Evolutionary conservation across 257 asterid genomes (phyloP).

Genomic region (Rehmannia glutinosa): DNA sequence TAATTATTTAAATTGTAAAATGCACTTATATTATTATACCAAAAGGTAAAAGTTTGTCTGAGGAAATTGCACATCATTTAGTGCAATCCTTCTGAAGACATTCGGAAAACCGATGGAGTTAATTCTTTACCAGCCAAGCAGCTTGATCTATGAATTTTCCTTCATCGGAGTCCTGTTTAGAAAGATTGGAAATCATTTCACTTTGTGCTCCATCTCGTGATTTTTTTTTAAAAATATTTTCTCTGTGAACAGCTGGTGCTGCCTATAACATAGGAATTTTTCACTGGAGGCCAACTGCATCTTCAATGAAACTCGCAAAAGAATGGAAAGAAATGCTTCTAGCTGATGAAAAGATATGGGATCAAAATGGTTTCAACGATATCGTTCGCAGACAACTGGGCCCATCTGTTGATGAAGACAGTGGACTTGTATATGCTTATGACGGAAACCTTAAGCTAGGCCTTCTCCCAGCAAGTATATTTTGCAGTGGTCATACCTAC

Average conservation of each 20-base stretch:
- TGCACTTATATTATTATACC: neutral
- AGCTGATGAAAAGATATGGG: slow-evolving; percentile 88
- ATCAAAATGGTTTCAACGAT: slow-evolving; percentile 95
- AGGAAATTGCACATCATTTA: neutral
- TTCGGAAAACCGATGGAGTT: neutral
- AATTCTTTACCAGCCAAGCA: slow-evolving; percentile 1
- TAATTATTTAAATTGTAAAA: neutral
- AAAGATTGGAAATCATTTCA: slow-evolving; percentile 2
- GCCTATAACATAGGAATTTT: slow-evolving; percentile 94
- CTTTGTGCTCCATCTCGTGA: slow-evolving; percentile 2
- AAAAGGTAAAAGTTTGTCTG: neutral
- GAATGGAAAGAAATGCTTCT: slow-evolving; percentile 94
- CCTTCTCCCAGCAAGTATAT: slow-evolving; percentile 92
- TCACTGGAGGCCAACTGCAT: slow-evolving; percentile 93
- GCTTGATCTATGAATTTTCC: neutral
- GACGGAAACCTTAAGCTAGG: slow-evolving; percentile 96
- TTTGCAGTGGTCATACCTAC: slow-evolving; percentile 98
- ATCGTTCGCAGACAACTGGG: slow-evolving; percentile 81
- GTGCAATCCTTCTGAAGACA: neutral
- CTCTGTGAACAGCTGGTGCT: slow-evolving; percentile 60
- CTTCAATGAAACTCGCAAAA: slow-evolving; percentile 75
- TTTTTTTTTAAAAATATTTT: neutral
- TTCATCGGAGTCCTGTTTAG: slow-evolving; percentile 1
- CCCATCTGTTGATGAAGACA: slow-evolving; percentile 92
- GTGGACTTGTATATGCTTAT: slow-evolving; percentile 95